A percentile compares a stretch with the other conserved stretches of the same genome.
Evolutionary conservation across 805 yeast genomes (phyloP).

Genomic region (Dipodascopsis uninucleata): DNA sequence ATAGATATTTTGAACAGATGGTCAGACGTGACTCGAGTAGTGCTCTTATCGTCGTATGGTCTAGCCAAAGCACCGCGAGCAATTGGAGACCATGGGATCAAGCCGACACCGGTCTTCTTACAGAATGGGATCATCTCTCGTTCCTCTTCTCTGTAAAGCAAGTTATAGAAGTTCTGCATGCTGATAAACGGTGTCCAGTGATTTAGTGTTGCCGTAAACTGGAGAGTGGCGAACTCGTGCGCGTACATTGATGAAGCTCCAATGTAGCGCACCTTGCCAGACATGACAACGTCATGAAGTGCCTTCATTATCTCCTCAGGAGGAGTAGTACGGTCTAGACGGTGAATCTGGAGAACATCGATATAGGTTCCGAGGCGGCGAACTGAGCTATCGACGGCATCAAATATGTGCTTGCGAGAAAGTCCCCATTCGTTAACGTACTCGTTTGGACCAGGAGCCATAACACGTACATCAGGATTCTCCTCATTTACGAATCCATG

Average conservation of each 20-base stretch:
- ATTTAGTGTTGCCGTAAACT: slow-evolving; percentile 52
- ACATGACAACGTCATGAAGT: slow-evolving; percentile 48
- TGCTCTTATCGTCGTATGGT: slow-evolving; percentile 34
- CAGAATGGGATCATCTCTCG: slow-evolving; percentile 58
- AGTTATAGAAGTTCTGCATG: slow-evolving; percentile 57
- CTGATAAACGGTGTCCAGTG: slow-evolving; percentile 58
- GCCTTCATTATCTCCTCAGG: slow-evolving; percentile 53
- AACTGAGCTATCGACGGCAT: slow-evolving; percentile 43
- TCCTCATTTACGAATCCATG: slow-evolving; percentile 34
- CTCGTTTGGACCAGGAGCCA: slow-evolving; percentile 46
- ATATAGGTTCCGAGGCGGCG: slow-evolving; percentile 49
- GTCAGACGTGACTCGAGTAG: slow-evolving; percentile 10
- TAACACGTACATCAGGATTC: slow-evolving; percentile 40
- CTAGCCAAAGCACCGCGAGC: slow-evolving; percentile 55
- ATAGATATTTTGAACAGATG: background rate
- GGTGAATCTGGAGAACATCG: slow-evolving; percentile 54
- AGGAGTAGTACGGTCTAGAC: slow-evolving; percentile 47
- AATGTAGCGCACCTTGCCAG: slow-evolving; percentile 50
- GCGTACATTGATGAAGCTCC: slow-evolving; percentile 64
- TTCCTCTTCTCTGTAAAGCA: slow-evolving; percentile 62
- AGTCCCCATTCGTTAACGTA: slow-evolving; percentile 50
- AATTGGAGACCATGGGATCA: slow-evolving; percentile 60
- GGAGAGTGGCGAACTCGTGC: slow-evolving; percentile 50
- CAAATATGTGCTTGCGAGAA: slow-evolving; percentile 47
- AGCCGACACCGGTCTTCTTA: slow-evolving; percentile 49